Evolutionary conservation across 2,329 filamentous ascomycete species (phyloP), one percentile per base, ranked within the genome.

Genomic region (Pyrenophora teres): DNA sequence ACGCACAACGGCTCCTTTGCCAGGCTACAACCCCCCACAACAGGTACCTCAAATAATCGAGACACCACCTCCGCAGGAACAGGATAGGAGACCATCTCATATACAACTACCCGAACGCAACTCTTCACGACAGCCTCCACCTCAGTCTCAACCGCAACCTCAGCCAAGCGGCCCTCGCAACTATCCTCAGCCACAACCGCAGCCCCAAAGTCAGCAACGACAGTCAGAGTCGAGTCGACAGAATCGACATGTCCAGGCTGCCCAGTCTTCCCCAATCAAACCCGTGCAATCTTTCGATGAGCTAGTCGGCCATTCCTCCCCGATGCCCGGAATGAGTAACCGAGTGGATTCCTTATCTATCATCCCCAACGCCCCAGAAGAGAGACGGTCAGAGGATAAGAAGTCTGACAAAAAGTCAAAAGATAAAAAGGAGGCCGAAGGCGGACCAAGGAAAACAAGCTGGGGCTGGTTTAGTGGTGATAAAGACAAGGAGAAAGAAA

Each of bases 281-380:
- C 52, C 65, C 18, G 58, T 68, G 62, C 79, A 83, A 42, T 83
- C 80, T 1, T 77, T 87, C 16, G 85, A 86, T 59, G 87, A 92
- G 25, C 81, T 89, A 58, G 79, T 82, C 8, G 83, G 83, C 25
- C 81, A 83, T 53, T 84, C 88, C 3, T 85, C 89, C n/a, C 79
- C 85, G 23, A 75, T 93, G 2, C 86, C 88, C 18, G 88, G 88
- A 10, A 86, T 85, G 50, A 87, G 83, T 6, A 65, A 63, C 12
- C 83, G 89, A 39, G 93, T 90, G 1, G 91, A 94, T 71, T 85
- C 81, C 41, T 77, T 95, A 12, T 91, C 90, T 0, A 88, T 92
- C 60, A 92, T 94, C 44, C 90, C 92, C 0, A 93, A 87, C 0
- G 78, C 89, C 38, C 78, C 78, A 2, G 89, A 72, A 15, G 89